Evolutionary conservation across 345 rosid species (phyloP), one percentile per base, ranked within the genome.

Genomic region (Tarenaya hassleriana): DNA sequence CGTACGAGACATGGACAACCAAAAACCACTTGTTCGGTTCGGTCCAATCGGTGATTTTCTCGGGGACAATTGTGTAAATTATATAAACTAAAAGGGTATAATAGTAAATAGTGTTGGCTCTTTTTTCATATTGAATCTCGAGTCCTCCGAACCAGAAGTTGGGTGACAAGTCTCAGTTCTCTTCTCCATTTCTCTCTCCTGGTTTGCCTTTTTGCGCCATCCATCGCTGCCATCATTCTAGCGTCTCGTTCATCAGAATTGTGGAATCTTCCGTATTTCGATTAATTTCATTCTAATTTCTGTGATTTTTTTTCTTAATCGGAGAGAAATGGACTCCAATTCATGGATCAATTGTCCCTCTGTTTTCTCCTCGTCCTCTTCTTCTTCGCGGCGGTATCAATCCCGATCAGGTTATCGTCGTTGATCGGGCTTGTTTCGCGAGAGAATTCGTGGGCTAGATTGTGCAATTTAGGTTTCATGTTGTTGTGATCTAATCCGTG

Each of bases 381-480:
- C 57, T 29, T 58, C 69, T 38, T 43, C 69, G 1, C 29, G 70
- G 47, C 37, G 64, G 7, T 52, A 33, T 40, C 70, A 52, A 58
- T 31, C 64, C 3, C 70, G 70, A 65, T 58, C 70, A 65, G 70
- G 70, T 65, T 58, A 15, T 4, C 24, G 1, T 47, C 17, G 16
- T 31, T 45, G 16, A 4, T 5, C 32, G 10, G 29, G 76, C 76
- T 76, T 76, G 77, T 69, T 61, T 73, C 48, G 7, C 39, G 48
- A 7, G 73, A 66, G n/a, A n/a, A n/a, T n/a, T n/a, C n/a, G n/a
- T n/a, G n/a, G 21, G 78, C 69, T 13, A 24, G n/a, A n/a, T 24
- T 2, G 29, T 24, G 29, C 2, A 24, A 24, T 16, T 2, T 16
- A 14, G 43, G 37, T 9, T 52, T 24, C 29, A 2, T 24, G 29